Percentiles rank a stretch among this genome's conserved stretches.
Evolutionary conservation across 169 alveolate species (phyloP).

Genomic region (Eimeria brunetti): DNA sequence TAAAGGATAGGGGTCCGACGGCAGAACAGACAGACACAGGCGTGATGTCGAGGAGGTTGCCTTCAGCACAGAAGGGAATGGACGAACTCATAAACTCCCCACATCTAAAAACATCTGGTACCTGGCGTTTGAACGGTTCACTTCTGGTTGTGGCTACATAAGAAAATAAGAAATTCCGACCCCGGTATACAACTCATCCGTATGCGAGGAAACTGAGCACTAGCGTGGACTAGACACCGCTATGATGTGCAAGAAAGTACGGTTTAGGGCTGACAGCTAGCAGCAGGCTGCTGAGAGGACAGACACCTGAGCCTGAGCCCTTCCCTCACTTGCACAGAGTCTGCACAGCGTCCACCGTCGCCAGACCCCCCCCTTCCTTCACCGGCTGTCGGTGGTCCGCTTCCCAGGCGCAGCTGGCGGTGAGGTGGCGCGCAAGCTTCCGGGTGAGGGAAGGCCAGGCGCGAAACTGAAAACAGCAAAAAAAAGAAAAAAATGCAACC

Average conservation of each 20-base stretch:
- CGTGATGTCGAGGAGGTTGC: not conserved
- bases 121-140: not conserved
- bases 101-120: not conserved
- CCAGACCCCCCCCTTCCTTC: conserved; percentile 50
- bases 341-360: conserved; percentile 47
- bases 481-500: too few species aligned
- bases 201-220: not conserved
- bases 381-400: conserved; percentile 67
- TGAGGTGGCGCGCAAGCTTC: conserved; percentile 54
- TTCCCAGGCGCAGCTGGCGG: conserved; percentile 65
- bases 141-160: not conserved
- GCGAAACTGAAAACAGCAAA: conserved; percentile 53
- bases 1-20: not conserved
- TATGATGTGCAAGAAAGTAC: not conserved
- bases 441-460: conserved; percentile 62
- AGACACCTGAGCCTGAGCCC: not conserved
- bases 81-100: not conserved
- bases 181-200: not conserved
- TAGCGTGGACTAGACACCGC: not conserved
- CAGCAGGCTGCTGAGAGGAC: not conserved
- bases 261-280: not conserved
- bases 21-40: not conserved
- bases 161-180: not conserved
- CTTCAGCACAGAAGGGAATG: not conserved
- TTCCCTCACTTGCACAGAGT: conserved; percentile 55